Base-by-base conservation (phyloP, 345 rosid species). In the Gossypium arboreum region DNA sequence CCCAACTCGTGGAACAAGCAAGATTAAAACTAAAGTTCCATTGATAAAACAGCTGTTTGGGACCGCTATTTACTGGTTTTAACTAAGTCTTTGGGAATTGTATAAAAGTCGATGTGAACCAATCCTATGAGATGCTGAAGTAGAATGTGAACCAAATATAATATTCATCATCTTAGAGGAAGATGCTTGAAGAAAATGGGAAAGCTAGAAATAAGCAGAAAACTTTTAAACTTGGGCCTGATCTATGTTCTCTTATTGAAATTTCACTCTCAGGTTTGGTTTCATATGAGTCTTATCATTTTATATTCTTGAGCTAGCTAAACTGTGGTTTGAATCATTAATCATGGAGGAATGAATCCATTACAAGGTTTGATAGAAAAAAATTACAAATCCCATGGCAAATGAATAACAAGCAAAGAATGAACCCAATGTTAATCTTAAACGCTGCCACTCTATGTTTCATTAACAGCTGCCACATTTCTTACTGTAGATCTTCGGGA, bases 401-500 rank as follows among this genome's bases (percentile, higher is more conserved):
- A 18, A 24, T 24, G 41, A 48, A 68, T 48, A 13, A 47, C 41
- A 39, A 71, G 43, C 39, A 68, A 12, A 57, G 18, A 12, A 55
- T 41, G 52, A 12, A 55, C 52, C 27, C 12, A 12, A 51, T 29
- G 20, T 0, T 8, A 48, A 16, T 25, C 29, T 58, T 73, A 48
- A 61, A 50, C 16, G 24, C 44, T 20, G n/a, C 17, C 45, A 47
- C 15, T 25, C 55, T 50, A 60, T 73, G 66, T 9, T 60, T 45
- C 27, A 29, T 52, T 71, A 59, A 62, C 60, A 6, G 62, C 43
- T 13, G 54, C 44, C 62, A 71, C 54, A 39, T 76, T 81, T 72
- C 69, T 77, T 72, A 41, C 70, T 84, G 76, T 77, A 92, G 96
- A 92, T 86, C 92, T 92, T 72, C 92, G 88, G 22, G 96, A 92